A percentile compares a stretch with the other conserved stretches of the same genome.
Conservation (phyloP, 768 basidiomycete species). For the Tulasnella sp. region DNA sequence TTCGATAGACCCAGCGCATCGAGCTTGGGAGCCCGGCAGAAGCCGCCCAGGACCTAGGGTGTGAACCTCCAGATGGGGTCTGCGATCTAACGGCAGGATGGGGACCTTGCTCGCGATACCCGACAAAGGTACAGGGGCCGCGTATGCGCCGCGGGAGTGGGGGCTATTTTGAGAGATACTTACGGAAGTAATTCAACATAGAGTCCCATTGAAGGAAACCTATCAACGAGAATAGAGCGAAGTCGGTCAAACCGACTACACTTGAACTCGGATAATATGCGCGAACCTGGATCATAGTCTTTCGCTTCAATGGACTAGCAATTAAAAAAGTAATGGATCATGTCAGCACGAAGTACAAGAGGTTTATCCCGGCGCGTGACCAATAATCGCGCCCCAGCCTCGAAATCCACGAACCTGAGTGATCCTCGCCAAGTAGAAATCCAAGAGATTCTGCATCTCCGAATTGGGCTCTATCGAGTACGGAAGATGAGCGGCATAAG, state of each 20-base stretch:
- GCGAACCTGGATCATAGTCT: constrained; percentile 64
- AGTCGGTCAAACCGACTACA: neutral
- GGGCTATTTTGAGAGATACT: neutral
- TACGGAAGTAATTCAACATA: constrained; percentile 50
- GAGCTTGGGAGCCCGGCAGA: neutral
- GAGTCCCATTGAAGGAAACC: constrained; percentile 61
- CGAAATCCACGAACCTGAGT: constrained; percentile 4
- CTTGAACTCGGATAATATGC: neutral
- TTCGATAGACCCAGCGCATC: neutral
- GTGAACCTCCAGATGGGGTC: neutral
- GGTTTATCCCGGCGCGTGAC: constrained; percentile 28
- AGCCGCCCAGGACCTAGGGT: neutral
- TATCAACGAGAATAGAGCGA: neutral
- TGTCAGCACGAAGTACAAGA: neutral
- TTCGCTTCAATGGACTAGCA: constrained; percentile 64
- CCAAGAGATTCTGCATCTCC: constrained; percentile 65
- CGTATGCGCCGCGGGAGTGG: neutral
- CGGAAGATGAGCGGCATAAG: constrained; percentile 54
- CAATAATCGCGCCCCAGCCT: neutral
- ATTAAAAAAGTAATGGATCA: constrained; percentile 23
- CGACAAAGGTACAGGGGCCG: neutral
- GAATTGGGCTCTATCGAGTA: constrained; percentile 66
- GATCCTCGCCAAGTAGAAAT: constrained; percentile 36
- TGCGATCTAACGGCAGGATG: too few species aligned
- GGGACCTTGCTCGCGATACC: neutral